These are phyloP conservation scores for Rhizomucor pusillus DNA, from an alignment of 371 early-diverging fungal genomes.

Conservation along the genomic window DNA sequence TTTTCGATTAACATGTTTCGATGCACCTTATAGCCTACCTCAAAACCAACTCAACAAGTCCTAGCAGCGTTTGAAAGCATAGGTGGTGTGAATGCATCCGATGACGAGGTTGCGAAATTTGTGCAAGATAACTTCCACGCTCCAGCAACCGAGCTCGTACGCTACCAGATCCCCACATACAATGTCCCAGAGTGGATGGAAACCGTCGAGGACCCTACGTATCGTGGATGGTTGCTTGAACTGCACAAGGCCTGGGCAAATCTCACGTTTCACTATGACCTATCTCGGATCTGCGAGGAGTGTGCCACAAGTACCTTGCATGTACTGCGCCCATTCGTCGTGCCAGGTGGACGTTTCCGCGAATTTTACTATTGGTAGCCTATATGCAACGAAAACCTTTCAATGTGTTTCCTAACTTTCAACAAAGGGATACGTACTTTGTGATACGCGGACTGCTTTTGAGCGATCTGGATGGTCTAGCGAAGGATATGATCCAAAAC, in stretches of 20 bases:
- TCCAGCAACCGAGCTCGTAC: conserved; percentile 14
- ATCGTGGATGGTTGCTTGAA: conserved; percentile 49
- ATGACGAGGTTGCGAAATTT: conserved; percentile 48
- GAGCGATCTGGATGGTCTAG: conserved; percentile 58
- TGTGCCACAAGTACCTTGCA: conserved; percentile 56
- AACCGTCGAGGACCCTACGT: conserved; percentile 40
- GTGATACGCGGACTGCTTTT: conserved; percentile 76
- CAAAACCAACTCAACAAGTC: conserved; percentile 53
- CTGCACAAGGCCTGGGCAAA: conserved; percentile 63
- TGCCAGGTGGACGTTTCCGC: conserved; percentile 90
- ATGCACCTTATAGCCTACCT: conserved; percentile 70
- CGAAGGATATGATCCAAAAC: conserved; percentile 65
- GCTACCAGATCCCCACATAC: not conserved
- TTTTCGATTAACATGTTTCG: too few relatives aligned
- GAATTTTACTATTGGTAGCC: conserved; percentile 88
- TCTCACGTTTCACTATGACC: conserved; percentile 53
- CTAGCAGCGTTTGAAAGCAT: conserved; percentile 50
- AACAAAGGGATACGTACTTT: conserved; percentile 75
- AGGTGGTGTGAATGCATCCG: conserved; percentile 41
- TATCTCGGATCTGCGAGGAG: conserved; percentile 49
- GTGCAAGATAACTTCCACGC: conserved; percentile 60
- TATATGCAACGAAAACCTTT: not conserved
- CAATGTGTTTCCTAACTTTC: not conserved
- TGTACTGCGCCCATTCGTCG: conserved; percentile 67
- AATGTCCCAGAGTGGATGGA: conserved; percentile 23